Evolutionary conservation across 768 basidiomycete genomes (phyloP), one percentile per base, ranked within the genome.

Genomic region (Royoungia palumana): DNA sequence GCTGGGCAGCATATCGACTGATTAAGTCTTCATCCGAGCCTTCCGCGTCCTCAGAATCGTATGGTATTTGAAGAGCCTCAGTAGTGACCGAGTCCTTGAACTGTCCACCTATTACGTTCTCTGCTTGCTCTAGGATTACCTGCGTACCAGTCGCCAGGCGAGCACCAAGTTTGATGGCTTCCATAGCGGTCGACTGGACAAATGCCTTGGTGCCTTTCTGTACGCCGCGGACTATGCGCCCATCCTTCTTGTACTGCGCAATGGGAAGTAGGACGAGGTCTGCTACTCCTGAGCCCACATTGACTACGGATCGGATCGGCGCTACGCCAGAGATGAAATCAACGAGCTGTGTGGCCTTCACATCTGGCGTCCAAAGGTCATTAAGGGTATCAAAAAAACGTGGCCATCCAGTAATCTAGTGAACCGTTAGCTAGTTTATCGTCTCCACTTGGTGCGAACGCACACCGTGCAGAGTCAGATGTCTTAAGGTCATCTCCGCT

Each of bases 351-450:
- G 96, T 97, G 12, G 96, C 94, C 67, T 97, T 98, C 44, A 99
- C 96, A 66, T 99, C 96, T 5, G 96, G 96, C 1, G 96, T 97
- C 96, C 96, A 99, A 21, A 98, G 73, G 61, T 98, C 95, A 58
- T 98, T 96, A n/a, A 99, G 72, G 37, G 89, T 79, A 56, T 94
- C 89, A 54, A 91, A 93, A 27, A 98, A 73, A 38, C 84, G 81
- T 9, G 88, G 74, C 90, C 92, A 94, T n/a, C 94, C 94, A 14
- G 89, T 87, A 38, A 97, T 79, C 95, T 98, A 59, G 41, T n/a
- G 6, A 21, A n/a, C 35, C 3, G 20, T 65, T 19, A 67, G 46
- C 22, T 24, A 32, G 27, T 22, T 22, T 53, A 32, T 35, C 21
- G 13, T 24, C 16, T 36, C 47, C 22, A 27, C 34, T 28, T 14